Evolutionary conservation across 1,284 basidiomycete genomes (phyloP), one percentile per base, ranked within the genome.

Genomic region (Coniferiporia sulphurascens): DNA sequence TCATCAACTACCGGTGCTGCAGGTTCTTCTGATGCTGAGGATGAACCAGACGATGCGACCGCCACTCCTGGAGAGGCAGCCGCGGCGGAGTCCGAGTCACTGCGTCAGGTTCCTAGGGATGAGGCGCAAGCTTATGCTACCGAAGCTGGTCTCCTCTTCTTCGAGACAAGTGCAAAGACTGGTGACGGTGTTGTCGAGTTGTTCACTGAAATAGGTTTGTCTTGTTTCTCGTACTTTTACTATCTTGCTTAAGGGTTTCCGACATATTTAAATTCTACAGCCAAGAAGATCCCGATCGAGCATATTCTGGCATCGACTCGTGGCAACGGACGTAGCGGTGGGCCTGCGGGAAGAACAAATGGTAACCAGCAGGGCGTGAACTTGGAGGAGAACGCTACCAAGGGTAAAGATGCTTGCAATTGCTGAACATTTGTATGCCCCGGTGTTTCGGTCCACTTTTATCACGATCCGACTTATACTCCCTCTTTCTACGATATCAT

Each of bases 121-220:
- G 97, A 98, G 76, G 97, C 96, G 0, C 89, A 95, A 72, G 93
- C 93, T 7, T 99, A 99, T 72, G 96, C 97, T 9, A 86, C 91
- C 63, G 97, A 99, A 74, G 86, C 89, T 36, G 91, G 92, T 1
- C 73, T 99, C 58, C 77, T 99, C 58, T 99, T 99, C 81, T 98
- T 98, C 68, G 96, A 99, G 79, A 98, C 96, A 19, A 93, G 89
- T 69, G 96, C 96, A 46, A 99, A 99, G 87, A 97, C 94, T 8
- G 97, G 97, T 44, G 91, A 96, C 67, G 95, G 95, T 50, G 86
- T 99, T 56, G 89, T 95, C 50, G 96, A 99, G 70, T 87, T 99
- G 36, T 99, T 99, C 72, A 99, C 96, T 7, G 97, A 99, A 75
- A 97, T 98, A 69, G 95, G 94, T 95, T 62, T 62, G 87, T 75